Evolutionary conservation across 768 basidiomycete genomes (phyloP).

Genomic region (Cystofilobasidium capitatum): DNA sequence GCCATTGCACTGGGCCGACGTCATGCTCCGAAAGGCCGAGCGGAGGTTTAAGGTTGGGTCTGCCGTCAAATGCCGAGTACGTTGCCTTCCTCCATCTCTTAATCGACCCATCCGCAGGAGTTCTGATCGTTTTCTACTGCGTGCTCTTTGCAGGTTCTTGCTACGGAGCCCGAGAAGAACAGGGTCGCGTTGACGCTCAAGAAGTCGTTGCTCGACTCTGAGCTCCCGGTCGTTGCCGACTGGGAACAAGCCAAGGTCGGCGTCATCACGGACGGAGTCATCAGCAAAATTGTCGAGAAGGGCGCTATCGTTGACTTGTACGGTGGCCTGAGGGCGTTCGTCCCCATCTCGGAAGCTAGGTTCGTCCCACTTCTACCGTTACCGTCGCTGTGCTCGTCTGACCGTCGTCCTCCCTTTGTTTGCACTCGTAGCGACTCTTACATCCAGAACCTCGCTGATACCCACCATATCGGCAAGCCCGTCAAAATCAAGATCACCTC

Average conservation of each 20-base stretch:
- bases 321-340: conserved; percentile 70
- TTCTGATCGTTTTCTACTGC: not conserved
- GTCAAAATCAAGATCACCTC: conserved; percentile 71
- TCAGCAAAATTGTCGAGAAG: conserved; percentile 74
- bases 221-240: conserved; percentile 56
- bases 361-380: conserved; percentile 37
- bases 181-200: conserved; percentile 82
- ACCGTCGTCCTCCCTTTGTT: not conserved
- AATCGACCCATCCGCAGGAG: not conserved
- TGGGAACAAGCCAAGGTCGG: conserved; percentile 55
- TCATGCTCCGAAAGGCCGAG: conserved; percentile 82
- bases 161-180: conserved; percentile 68
- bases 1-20: conserved; percentile 93
- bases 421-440: conserved; percentile 64
- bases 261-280: conserved; percentile 61
- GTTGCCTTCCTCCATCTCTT: conserved; percentile 33
- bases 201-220: conserved; percentile 75
- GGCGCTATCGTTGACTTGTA: conserved; percentile 80
- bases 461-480: conserved; percentile 70
- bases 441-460: conserved; percentile 42
- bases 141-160: conserved; percentile 52
- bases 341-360: conserved; percentile 76
- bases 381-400: not conserved
- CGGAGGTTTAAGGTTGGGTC: conserved; percentile 77
- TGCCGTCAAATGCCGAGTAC: conserved; percentile 72